Evolutionary conservation across 2,329 filamentous ascomycete genomes (phyloP), one percentile per base, ranked within the genome.

Genomic region (Aspergillus spinulosporus): DNA sequence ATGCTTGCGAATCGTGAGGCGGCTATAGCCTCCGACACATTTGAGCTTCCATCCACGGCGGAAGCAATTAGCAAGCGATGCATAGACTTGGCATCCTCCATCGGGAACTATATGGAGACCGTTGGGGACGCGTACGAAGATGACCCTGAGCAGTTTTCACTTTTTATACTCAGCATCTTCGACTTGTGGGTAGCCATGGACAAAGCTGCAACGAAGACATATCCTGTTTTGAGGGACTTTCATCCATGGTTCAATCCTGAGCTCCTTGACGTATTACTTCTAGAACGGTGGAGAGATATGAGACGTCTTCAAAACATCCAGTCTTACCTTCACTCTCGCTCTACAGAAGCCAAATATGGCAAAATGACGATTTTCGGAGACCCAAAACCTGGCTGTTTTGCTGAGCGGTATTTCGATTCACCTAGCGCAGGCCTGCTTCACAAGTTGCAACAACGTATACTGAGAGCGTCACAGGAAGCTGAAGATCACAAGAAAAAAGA

Each of bases 181-280:
- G 80, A 84, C 49, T 60, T 86, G 0, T 89, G 85, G 86, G 66
- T 81, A 2, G 62, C 66, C 1, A 77, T 88, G 66, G 87, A 89
- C 59, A 62, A 71, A 8, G 68, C 65, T n/a, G 79, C 80, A 0
- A 68, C 75, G 0, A 8, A 44, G 0, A 58, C 59, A 0, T 83
- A 75, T 46, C 78, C 80, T 0, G 65, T 87, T 0, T 68, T 89
- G 0, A 31, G 47, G 0, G 69, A 82, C 0, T 86, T 80, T 51
- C 73, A 80, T 9, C 82, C 85, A 0, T 71, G 74, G 0, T 81
- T 89, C 46, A 59, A 68, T 0, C 69, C 80, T 0, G 72, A 79
- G 2, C 64, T 81, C 0, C 69, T 89, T 1, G 78, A 88, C 62
- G 72, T 78, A 2, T 71, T 89, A 0, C 81, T 84, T 3, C 61